Conservation (phyloP, 2,329 filamentous ascomycete species). For the Triangularia verruculosa region DNA sequence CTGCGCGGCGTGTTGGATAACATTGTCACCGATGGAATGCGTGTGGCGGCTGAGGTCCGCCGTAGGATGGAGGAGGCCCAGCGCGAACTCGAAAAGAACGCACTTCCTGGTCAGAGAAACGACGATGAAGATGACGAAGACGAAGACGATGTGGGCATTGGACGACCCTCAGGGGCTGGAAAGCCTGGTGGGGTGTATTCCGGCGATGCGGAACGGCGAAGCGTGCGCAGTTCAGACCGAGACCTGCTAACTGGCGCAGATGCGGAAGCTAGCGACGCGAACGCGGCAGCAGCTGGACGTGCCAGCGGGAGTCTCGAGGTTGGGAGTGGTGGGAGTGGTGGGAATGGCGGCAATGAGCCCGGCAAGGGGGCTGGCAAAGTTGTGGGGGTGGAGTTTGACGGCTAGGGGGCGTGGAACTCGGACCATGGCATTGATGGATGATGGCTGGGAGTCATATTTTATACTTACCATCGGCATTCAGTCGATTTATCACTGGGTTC, state of each 20-base stretch:
- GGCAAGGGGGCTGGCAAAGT: conserved; percentile 23
- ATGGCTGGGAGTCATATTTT: not conserved
- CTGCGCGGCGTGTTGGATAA: conserved; percentile 92
- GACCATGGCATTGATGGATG: not conserved
- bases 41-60: conserved; percentile 87
- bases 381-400: conserved; percentile 31
- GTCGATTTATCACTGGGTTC: not conserved
- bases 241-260: conserved; percentile 74
- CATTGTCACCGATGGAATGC: conserved; percentile 96
- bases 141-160: conserved; percentile 29
- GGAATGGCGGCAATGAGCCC: conserved; percentile 16
- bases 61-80: conserved; percentile 95
- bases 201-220: conserved; percentile 59
- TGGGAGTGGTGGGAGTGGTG: conserved; percentile 30
- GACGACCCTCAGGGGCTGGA: conserved; percentile 2
- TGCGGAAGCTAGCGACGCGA: conserved; percentile 52
- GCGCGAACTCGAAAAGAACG: conserved; percentile 82
- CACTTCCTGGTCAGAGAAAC: conserved; percentile 60
- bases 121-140: conserved; percentile 52
- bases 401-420: conserved; percentile 27
- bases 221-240: conserved; percentile 64
- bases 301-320: conserved; percentile 4
- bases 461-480: not conserved
- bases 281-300: conserved; percentile 4
- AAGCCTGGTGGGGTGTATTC: conserved; percentile 38